Conservation (phyloP, 1,284 basidiomycete genomes). For the Marasmius oreades region DNA sequence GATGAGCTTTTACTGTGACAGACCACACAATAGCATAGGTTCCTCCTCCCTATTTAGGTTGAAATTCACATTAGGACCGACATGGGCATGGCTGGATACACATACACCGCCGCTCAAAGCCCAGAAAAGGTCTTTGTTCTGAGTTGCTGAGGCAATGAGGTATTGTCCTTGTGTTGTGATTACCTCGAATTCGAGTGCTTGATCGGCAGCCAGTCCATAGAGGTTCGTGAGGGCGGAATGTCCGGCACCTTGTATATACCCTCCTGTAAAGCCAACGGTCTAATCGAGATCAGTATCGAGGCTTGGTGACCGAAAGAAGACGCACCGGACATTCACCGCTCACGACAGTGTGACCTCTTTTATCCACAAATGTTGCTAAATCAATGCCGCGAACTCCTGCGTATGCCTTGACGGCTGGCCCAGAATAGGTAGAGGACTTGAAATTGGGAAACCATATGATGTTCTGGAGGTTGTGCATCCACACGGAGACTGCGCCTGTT, state of each 20-base stretch:
- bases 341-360: constrained; percentile 16
- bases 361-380: constrained; percentile 14
- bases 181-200: constrained; percentile 1
- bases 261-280: constrained; percentile 13
- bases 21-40: constrained; percentile 2
- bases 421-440: constrained; percentile 11
- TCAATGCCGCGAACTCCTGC: constrained; percentile 16
- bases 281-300: constrained; percentile 2
- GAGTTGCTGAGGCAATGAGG: not conserved
- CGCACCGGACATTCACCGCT: constrained; percentile 25
- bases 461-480: constrained; percentile 21
- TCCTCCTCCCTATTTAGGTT: constrained; percentile 10
- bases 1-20: constrained; percentile 5
- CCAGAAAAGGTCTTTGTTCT: constrained; percentile 2
- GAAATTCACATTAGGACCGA: not conserved
- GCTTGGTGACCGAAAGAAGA: not conserved
- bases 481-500: constrained; percentile 17
- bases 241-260: constrained; percentile 10
- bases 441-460: constrained; percentile 15
- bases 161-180: not conserved
- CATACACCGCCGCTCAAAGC: constrained; percentile 11
- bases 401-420: constrained; percentile 15
- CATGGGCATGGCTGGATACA: not conserved
- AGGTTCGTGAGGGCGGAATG: constrained; percentile 2
- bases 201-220: constrained; percentile 7